Percentiles rank a stretch among this genome's conserved stretches.
Conservation (phyloP, 371 early-diverging fungal species). For the Capillidium rhysosporum region DNA sequence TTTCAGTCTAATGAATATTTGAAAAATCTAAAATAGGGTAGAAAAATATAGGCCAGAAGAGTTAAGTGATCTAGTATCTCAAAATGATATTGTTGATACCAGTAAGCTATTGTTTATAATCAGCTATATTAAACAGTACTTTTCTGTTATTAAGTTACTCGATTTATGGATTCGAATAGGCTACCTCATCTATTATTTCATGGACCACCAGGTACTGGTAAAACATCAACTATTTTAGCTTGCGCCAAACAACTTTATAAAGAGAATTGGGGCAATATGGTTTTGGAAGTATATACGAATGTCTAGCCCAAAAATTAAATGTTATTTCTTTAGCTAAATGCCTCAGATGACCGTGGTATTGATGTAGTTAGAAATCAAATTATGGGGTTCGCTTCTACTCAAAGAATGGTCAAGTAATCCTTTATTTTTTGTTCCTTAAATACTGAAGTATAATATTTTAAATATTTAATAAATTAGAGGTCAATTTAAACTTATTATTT, state of each 20-base stretch:
- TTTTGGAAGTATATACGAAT: conserved; percentile 44
- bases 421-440: too few species aligned
- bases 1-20: too few species aligned
- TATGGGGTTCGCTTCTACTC: conserved; percentile 91
- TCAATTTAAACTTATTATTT: conserved; percentile 84
- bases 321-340: conserved; percentile 66
- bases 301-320: not conserved
- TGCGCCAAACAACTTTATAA: conserved; percentile 76
- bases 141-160: conserved; percentile 29
- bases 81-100: conserved; percentile 73
- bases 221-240: conserved; percentile 91
- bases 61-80: conserved; percentile 78
- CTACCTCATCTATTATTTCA: conserved; percentile 98
- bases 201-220: conserved; percentile 98
- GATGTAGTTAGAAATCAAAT: conserved; percentile 97
- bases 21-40: conserved; percentile 34
- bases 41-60: conserved; percentile 90
- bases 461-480: too few species aligned
- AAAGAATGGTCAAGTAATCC: conserved; percentile 46
- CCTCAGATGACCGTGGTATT: conserved; percentile 98
- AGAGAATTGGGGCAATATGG: conserved; percentile 55
- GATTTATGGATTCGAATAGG: conserved; percentile 67
- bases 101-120: conserved; percentile 19
- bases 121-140: not conserved
- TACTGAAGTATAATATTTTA: too few species aligned